Conservation (phyloP, 345 rosid species). For the Litchi chinensis region DNA sequence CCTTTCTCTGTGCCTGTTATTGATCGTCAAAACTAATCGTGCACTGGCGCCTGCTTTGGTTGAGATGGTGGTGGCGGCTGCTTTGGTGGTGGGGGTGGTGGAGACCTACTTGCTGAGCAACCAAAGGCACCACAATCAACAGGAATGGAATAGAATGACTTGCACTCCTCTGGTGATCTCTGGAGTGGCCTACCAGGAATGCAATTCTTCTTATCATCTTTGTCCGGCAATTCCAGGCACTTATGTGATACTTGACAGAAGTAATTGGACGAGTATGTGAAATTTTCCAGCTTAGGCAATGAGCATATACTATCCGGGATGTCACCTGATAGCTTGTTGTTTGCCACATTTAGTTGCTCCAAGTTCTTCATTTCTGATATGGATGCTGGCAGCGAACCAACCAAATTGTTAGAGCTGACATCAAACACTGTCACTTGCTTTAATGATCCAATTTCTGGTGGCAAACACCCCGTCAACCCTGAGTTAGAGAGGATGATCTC, state of each 20-base stretch:
- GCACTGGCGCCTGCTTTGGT: background rate
- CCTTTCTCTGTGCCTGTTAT: background rate
- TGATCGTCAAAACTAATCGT: conserved; percentile 18
- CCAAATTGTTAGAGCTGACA: conserved; percentile 63
- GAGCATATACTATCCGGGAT: conserved; percentile 67
- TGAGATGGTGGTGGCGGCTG: conserved; percentile 18
- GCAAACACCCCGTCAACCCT: conserved; percentile 70
- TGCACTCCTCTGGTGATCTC: conserved; percentile 61
- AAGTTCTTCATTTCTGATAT: conserved; percentile 70
- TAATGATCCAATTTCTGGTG: conserved; percentile 54
- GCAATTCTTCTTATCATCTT: conserved; percentile 70
- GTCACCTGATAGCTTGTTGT: conserved; percentile 61
- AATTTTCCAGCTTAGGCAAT: conserved; percentile 70
- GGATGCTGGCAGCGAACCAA: conserved; percentile 65
- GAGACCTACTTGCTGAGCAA: conserved; percentile 44
- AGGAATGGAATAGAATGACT: conserved; percentile 53
- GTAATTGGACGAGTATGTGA: conserved; percentile 71
- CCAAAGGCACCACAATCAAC: conserved; percentile 55
- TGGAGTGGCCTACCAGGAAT: conserved; percentile 62
- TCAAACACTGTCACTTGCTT: conserved; percentile 69
- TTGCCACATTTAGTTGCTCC: conserved; percentile 77
- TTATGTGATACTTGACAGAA: conserved; percentile 57
- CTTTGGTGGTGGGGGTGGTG: conserved; percentile 29
- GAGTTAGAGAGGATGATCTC: conserved; percentile 56
- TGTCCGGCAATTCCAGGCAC: conserved; percentile 52